phyloP scores from a whole-genome alignment of 2,329 filamentous ascomycete species.

The Calonectria crousiana region DNA sequence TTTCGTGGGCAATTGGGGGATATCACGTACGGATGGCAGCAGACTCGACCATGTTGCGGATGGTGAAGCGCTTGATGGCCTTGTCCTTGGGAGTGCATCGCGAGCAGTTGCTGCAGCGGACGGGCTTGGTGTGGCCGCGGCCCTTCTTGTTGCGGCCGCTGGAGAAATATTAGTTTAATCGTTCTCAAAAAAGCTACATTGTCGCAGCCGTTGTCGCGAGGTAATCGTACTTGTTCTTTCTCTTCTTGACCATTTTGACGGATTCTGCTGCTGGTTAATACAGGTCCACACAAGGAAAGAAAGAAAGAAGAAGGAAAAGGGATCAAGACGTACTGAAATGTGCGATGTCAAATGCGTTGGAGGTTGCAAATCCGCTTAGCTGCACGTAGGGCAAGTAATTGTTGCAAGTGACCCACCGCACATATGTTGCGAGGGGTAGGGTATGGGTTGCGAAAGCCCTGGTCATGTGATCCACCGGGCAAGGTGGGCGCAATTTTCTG shows the following conservation, averaged over 20 bases:
- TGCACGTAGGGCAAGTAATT: conserved; percentile 37
- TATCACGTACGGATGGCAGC: conserved; percentile 94
- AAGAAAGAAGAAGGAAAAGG: conserved; percentile 36
- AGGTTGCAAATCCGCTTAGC: conserved; percentile 36
- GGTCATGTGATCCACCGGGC: conserved; percentile 46
- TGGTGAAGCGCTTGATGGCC: conserved; percentile 99
- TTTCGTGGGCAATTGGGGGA: not conserved
- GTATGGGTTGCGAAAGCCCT: conserved; percentile 40
- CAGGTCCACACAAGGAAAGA: conserved; percentile 47
- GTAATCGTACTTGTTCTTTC: conserved; percentile 73
- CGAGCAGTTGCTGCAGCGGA: conserved; percentile 81
- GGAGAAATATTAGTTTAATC: conserved; percentile 40
- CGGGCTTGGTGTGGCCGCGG: conserved; percentile 99
- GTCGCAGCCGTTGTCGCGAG: conserved; percentile 21
- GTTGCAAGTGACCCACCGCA: conserved; percentile 5
- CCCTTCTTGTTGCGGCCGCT: conserved; percentile 99
- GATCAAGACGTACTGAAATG: conserved; percentile 47
- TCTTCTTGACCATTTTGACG: conserved; percentile 79
- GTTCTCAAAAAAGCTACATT: not conserved
- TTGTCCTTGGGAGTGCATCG: conserved; percentile 99
- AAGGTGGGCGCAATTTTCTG: conserved; percentile 42
- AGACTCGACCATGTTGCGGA: conserved; percentile 99
- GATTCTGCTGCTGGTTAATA: conserved; percentile 58
- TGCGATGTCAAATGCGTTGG: conserved; percentile 46
- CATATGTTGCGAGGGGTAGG: conserved; percentile 28